Percentiles rank a stretch among this genome's conserved stretches.
Evolutionary conservation across 2,329 filamentous ascomycete genomes (phyloP).

Genomic region (Fulvia fulva): DNA sequence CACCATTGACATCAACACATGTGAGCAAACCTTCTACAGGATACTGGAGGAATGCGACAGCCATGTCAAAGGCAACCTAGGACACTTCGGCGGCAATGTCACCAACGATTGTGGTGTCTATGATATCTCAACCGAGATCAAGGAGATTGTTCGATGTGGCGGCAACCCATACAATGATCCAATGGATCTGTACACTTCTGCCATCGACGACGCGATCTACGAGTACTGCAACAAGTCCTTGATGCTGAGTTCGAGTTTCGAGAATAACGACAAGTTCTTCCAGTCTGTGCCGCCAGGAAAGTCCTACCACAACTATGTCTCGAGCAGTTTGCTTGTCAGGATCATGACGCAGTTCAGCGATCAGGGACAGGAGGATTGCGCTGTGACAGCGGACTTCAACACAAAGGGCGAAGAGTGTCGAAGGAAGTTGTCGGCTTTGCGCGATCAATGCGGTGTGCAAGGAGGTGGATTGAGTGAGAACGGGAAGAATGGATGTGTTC

Average conservation of each 20-base stretch:
- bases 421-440: constrained; percentile 9
- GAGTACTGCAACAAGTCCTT: constrained; percentile 11
- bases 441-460: constrained; percentile 11
- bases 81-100: constrained; percentile 10
- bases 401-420: constrained; percentile 15
- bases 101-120: constrained; percentile 9
- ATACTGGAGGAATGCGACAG: constrained; percentile 13
- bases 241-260: constrained; percentile 5
- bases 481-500: constrained; percentile 13
- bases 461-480: constrained; percentile 13
- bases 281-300: constrained; percentile 4
- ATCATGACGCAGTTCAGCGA: constrained; percentile 13
- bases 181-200: constrained; percentile 3
- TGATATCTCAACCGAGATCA: constrained; percentile 1
- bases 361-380: constrained; percentile 10
- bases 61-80: background rate
- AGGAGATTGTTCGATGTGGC: constrained; percentile 14
- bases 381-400: constrained; percentile 3
- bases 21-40: constrained; percentile 11
- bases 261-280: constrained; percentile 6
- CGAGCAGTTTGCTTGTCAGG: constrained; percentile 6
- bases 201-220: constrained; percentile 5
- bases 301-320: constrained; percentile 9
- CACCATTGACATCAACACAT: constrained; percentile 2
- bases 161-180: constrained; percentile 12